phyloP scores from a whole-genome alignment of 306 rosid species.

The Pterocarpus macrocarpus region DNA sequence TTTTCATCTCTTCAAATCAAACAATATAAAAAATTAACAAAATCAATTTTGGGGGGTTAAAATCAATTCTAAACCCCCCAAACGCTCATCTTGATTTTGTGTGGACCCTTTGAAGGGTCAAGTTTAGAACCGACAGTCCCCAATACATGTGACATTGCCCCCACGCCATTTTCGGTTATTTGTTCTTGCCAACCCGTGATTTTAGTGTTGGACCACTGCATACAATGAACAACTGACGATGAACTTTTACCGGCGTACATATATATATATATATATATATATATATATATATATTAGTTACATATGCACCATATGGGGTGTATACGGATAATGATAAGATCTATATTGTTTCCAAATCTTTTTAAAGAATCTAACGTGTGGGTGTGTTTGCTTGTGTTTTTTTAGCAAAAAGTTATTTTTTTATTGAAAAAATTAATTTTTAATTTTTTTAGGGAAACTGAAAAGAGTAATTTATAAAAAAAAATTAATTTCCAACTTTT shows the following conservation, averaged over 20 bases:
- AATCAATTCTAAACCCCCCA: too few relatives aligned
- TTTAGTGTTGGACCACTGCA: constrained; percentile 37
- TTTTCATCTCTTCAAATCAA: too few relatives aligned
- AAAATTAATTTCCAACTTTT: too few relatives aligned
- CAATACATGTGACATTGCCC: constrained; percentile 31
- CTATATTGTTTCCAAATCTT: neutral
- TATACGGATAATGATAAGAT: constrained; percentile 16
- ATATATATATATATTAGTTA: neutral
- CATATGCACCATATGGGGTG: constrained; percentile 26
- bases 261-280: constrained; percentile 8
- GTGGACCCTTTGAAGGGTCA: constrained; percentile 37
- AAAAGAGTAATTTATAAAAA: too few relatives aligned
- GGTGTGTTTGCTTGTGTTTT: too few relatives aligned
- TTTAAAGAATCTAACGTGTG: neutral
- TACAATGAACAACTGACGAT: constrained; percentile 33
- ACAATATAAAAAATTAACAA: too few relatives aligned
- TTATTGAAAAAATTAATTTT: too few relatives aligned
- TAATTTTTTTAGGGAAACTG: too few relatives aligned
- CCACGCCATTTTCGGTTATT: constrained; percentile 34
- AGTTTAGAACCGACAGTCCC: neutral
- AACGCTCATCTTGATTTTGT: too few relatives aligned
- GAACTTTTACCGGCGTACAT: constrained; percentile 1
- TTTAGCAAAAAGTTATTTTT: too few relatives aligned
- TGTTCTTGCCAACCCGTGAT: constrained; percentile 35
- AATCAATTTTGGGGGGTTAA: too few relatives aligned